phyloP scores from a whole-genome alignment of 1,284 basidiomycete species.

The Microbotryum violaceum region DNA sequence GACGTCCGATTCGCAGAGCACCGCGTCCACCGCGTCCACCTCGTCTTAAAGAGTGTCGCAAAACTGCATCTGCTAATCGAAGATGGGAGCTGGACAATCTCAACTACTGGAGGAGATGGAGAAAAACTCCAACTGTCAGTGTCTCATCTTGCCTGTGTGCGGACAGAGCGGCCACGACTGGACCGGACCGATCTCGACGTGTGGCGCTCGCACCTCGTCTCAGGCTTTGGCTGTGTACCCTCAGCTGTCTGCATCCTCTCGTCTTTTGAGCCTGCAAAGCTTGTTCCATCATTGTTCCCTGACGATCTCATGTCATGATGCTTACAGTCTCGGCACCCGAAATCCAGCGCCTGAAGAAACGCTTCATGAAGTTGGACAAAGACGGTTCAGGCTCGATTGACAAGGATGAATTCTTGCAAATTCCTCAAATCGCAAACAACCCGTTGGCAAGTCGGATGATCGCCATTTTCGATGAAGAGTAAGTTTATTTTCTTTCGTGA shows the following conservation, averaged over 20 bases:
- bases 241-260: background rate
- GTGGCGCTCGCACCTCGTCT: constrained; percentile 30
- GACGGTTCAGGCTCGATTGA: constrained; percentile 97
- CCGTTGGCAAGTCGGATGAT: constrained; percentile 96
- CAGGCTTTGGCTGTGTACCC: constrained; percentile 14
- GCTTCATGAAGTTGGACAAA: constrained; percentile 99
- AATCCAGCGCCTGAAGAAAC: constrained; percentile 89
- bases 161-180: background rate
- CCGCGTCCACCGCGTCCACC: too few relatives aligned
- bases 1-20: too few relatives aligned
- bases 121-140: constrained; percentile 78
- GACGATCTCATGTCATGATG: background rate
- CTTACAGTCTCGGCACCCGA: constrained; percentile 76
- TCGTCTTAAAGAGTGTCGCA: too few relatives aligned
- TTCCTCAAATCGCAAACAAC: constrained; percentile 97
- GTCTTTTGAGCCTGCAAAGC: background rate
- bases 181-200: constrained; percentile 13
- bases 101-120: constrained; percentile 93
- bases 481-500: constrained; percentile 41
- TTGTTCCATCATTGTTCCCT: background rate
- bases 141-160: background rate
- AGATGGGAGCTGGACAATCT: constrained; percentile 55
- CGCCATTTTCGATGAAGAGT: constrained; percentile 99
- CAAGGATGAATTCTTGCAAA: constrained; percentile 96
- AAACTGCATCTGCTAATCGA: background rate